A percentile compares a stretch with the other conserved stretches of the same genome.
These are phyloP conservation scores for Penicillium samsonianum DNA, from an alignment of 495 filamentous ascomycete genomes.

Conservation along the genomic window DNA sequence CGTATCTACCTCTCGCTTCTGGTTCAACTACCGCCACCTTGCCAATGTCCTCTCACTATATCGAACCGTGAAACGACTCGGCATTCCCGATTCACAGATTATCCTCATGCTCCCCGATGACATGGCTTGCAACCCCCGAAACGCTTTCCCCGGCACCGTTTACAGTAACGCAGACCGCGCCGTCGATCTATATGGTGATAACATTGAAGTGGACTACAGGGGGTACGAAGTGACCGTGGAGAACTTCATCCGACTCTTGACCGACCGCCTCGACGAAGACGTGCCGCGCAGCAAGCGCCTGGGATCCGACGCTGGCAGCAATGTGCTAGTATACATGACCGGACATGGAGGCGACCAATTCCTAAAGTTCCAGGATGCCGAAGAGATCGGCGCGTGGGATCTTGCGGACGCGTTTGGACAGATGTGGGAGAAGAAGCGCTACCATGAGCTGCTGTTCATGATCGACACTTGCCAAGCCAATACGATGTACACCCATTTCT, in stretches of 20 bases:
- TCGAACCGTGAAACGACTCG: constrained; percentile 95
- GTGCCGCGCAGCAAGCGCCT: constrained; percentile 92
- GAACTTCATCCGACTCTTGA: constrained; percentile 95
- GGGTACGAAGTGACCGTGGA: constrained; percentile 99
- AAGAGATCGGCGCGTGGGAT: constrained; percentile 96
- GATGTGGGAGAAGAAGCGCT: constrained; percentile 99
- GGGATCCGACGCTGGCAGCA: constrained; percentile 89
- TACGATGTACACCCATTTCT: constrained; percentile 97
- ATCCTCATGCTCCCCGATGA: constrained; percentile 99
- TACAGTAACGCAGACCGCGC: constrained; percentile 97
- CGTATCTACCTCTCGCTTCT: constrained; percentile 97
- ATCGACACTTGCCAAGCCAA: constrained; percentile 99
- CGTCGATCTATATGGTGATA: constrained; percentile 95
- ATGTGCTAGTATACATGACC: constrained; percentile 98
- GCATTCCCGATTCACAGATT: constrained; percentile 97
- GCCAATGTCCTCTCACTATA: constrained; percentile 98
- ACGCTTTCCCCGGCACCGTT: constrained; percentile 94
- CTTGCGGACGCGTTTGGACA: constrained; percentile 97
- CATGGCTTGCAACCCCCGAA: constrained; percentile 98
- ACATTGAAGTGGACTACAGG: constrained; percentile 98
- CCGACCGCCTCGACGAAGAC: constrained; percentile 88
- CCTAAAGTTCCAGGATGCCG: constrained; percentile 95
- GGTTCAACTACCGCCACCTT: constrained; percentile 99
- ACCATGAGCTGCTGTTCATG: constrained; percentile 97
- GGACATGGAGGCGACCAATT: constrained; percentile 99